Evolutionary conservation across 805 yeast genomes (phyloP).

Genomic region (Lipomyces lipofer): DNA sequence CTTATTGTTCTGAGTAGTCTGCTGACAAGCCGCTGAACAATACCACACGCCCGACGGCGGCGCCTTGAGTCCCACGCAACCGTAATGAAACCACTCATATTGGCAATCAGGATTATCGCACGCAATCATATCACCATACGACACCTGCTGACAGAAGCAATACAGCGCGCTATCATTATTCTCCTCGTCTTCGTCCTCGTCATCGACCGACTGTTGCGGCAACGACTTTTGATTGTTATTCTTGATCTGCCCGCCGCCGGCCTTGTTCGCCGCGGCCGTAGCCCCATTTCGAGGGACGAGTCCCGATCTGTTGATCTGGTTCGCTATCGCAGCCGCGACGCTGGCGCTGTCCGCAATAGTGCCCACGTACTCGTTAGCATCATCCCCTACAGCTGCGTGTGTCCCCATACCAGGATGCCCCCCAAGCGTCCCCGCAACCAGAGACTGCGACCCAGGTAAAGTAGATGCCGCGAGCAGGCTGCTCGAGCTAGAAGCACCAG

Average conservation of each 20-base stretch:
- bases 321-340: slow-evolving; percentile 19
- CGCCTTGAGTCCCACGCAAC: slow-evolving; percentile 83
- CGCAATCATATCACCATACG: slow-evolving; percentile 95
- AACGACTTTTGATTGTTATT: not conserved
- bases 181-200: slow-evolving; percentile 34
- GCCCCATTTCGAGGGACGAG: slow-evolving; percentile 23
- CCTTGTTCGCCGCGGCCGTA: slow-evolving; percentile 6
- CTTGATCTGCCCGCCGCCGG: not conserved
- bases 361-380: not conserved
- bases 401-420: not conserved
- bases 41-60: slow-evolving; percentile 96
- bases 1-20: slow-evolving; percentile 17
- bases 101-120: slow-evolving; percentile 90
- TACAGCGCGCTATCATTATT: slow-evolving; percentile 66
- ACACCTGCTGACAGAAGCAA: slow-evolving; percentile 91
- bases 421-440: not conserved
- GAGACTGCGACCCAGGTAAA: not conserved
- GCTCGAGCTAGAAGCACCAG: not conserved
- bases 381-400: not conserved
- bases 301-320: slow-evolving; percentile 22
- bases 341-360: slow-evolving; percentile 10
- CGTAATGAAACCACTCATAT: slow-evolving; percentile 95
- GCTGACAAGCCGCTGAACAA: slow-evolving; percentile 57
- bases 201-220: slow-evolving; percentile 6
- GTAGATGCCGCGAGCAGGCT: not conserved